Percentiles rank a stretch among this genome's conserved stretches.
Conservation (phyloP, 257 asterid species). For the Fraxinus americana region DNA sequence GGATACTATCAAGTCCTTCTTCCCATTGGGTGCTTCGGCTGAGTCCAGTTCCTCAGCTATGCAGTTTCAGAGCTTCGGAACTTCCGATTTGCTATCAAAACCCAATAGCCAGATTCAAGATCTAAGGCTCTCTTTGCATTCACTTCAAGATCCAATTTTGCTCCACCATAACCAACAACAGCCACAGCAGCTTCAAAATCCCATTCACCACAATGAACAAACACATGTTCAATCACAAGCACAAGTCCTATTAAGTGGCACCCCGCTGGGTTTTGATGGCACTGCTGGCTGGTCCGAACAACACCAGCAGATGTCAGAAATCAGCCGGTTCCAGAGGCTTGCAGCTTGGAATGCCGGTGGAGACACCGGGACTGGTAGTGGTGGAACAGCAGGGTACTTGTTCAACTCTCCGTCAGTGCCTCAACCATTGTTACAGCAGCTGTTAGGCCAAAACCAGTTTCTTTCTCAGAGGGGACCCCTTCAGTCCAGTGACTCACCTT, state of each 20-base stretch:
- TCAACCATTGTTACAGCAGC: constrained; percentile 64
- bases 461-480: constrained; percentile 99
- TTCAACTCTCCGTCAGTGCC: constrained; percentile 55
- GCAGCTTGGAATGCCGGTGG: constrained; percentile 62
- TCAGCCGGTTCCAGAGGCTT: constrained; percentile 57
- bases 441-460: constrained; percentile 64
- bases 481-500: constrained; percentile 99
- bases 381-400: constrained; percentile 45
- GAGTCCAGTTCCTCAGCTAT: constrained; percentile 60
- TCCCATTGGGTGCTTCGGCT: constrained; percentile 72
- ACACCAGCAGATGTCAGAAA: constrained; percentile 53
- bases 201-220: constrained; percentile 40
- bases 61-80: constrained; percentile 66
- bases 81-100: constrained; percentile 58
- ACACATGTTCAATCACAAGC: constrained; percentile 38
- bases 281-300: constrained; percentile 63
- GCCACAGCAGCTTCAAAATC: constrained; percentile 42
- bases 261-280: constrained; percentile 59
- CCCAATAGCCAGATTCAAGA: constrained; percentile 63
- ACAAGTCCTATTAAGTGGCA: constrained; percentile 52
- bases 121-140: constrained; percentile 88
- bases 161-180: constrained; percentile 48
- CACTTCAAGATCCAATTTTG: constrained; percentile 72
- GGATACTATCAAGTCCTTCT: constrained; percentile 84
- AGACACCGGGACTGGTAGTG: constrained; percentile 41